Evolutionary conservation across 768 basidiomycete species (phyloP), one percentile per base, ranked within the genome.

Genomic region (Brasilioporus rufonigricans): DNA sequence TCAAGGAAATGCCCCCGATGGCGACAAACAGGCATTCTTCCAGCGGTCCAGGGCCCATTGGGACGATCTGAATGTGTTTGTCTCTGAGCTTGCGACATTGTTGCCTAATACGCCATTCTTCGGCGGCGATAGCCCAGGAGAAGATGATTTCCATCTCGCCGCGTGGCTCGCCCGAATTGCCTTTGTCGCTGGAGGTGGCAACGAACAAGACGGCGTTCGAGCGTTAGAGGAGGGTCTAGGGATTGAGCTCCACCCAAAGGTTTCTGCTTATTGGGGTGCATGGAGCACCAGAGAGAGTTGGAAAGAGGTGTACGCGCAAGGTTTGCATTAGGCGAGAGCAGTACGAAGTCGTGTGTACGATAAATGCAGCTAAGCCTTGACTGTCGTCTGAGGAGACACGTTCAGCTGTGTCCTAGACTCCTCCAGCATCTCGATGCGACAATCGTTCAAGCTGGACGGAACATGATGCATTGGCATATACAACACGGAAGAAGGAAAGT

Each of bases 371-470:
- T 58, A 58, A 6, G 38, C 44, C 40, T 57, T 58, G 59, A 61
- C 53, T 18, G 55, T 56, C 19, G 54, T 59, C 26, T 55, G 53
- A 14, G 50, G 40, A 39, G 66, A 63, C 35, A 39, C 31, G 27
- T 74, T 67, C 33, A 79, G 59, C 27, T 77, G 77, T 19, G 78
- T 78, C 27, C 75, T 73, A 8, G 85, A 83, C 18, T 85, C 72
- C 44, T 77, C 81, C 45, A 82, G 71, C 80, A 87, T 85, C 65
- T 86, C 86, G 57, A 82, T 65, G 27, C 80, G 78, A 58, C 83
- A 87, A 45, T 86, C 85, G 49, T 80, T 73, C 63, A 89, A 72
- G 49, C 87, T 89, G 49, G 9, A 12, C 29, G 16, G 29, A 38
- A 24, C 23, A 8, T 41, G 44, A 24, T 53, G n/a, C n/a, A 19